Percentiles rank a stretch among this genome's conserved stretches.
phyloP scores from a whole-genome alignment of 192 early-diverging fungal genomes.

The Kickxella alabastrina region DNA sequence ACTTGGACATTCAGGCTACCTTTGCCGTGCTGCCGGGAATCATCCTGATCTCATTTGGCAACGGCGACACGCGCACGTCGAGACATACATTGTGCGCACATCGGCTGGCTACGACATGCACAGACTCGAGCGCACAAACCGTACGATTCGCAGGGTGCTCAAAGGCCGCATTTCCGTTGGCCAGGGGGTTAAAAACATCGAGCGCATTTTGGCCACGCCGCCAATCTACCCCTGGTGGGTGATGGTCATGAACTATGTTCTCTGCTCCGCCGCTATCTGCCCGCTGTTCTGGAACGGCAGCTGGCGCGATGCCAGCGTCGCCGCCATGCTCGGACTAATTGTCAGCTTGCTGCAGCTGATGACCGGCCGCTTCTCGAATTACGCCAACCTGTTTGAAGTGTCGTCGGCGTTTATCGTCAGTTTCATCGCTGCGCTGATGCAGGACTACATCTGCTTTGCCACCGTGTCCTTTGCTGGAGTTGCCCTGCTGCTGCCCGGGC shows the following conservation, averaged over 20 bases:
- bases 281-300: constrained; percentile 67
- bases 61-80: constrained; percentile 66
- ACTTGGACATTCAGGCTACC: constrained; percentile 60
- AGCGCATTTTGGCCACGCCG: constrained; percentile 55
- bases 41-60: constrained; percentile 69
- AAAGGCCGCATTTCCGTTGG: constrained; percentile 60
- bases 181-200: constrained; percentile 61
- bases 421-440: constrained; percentile 58
- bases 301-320: constrained; percentile 64
- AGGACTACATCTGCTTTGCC: constrained; percentile 60
- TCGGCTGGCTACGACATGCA: constrained; percentile 65
- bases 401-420: constrained; percentile 61
- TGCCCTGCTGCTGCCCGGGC: constrained; percentile 66
- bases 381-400: constrained; percentile 71
- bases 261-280: constrained; percentile 58
- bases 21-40: constrained; percentile 68
- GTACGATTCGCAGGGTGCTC: constrained; percentile 59
- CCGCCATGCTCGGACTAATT: constrained; percentile 49
- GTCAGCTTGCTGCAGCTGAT: constrained; percentile 61
- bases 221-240: constrained; percentile 59
- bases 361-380: constrained; percentile 58
- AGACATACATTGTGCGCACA: constrained; percentile 67
- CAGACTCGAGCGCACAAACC: constrained; percentile 61
- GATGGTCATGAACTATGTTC: constrained; percentile 54
- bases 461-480: constrained; percentile 59